A percentile compares a stretch with the other conserved stretches of the same genome.
Conservation (phyloP, 78 protist genomes). For the Guillardia theta region DNA sequence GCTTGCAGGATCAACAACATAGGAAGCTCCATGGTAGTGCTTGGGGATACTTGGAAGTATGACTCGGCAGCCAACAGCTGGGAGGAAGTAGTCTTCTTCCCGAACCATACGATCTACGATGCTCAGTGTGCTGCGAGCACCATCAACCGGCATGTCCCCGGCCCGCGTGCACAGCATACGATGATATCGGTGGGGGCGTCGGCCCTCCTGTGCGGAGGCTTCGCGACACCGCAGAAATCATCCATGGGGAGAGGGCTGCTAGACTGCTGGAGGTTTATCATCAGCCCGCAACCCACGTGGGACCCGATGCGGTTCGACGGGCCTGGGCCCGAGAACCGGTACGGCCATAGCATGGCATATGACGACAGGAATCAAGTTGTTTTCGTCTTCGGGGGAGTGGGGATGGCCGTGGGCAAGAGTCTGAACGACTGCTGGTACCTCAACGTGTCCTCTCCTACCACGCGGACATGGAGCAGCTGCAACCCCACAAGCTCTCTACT, state of each 20-base stretch:
- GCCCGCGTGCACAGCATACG: neutral
- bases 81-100: neutral
- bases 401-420: neutral
- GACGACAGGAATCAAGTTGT: neutral
- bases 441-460: neutral
- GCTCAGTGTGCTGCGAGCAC: neutral
- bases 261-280: neutral
- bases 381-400: neutral
- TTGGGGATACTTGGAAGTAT: neutral
- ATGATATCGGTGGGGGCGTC: neutral
- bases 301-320: neutral
- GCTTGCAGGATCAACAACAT: neutral
- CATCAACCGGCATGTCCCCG: neutral
- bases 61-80: neutral
- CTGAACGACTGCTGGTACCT: neutral
- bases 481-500: no score
- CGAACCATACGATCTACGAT: no score
- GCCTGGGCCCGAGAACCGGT: no score
- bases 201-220: neutral
- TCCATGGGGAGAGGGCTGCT: no score
- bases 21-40: neutral
- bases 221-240: neutral
- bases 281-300: no score
- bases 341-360: neutral
- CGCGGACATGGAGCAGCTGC: neutral